Conservation (phyloP, 2,329 filamentous ascomycete genomes). For the Pseudogymnoascus sp. region DNA sequence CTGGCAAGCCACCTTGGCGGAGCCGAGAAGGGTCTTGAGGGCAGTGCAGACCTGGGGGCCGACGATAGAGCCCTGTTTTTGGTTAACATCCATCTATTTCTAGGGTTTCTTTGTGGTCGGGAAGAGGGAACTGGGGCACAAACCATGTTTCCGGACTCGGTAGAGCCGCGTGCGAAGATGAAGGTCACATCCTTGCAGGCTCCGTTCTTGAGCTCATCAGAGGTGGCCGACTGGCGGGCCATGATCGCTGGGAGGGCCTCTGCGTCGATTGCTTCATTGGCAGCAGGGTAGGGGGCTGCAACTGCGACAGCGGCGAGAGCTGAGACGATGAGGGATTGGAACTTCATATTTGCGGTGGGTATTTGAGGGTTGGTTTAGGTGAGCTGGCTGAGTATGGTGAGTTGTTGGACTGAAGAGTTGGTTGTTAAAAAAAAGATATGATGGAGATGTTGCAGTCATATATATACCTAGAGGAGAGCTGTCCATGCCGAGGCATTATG, state of each 20-base stretch:
- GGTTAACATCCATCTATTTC: not conserved
- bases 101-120: no score
- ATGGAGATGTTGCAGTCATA: not conserved
- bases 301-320: not conserved
- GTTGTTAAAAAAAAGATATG: not conserved
- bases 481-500: conserved; percentile 4
- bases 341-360: conserved; percentile 8
- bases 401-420: not conserved
- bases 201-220: conserved; percentile 15
- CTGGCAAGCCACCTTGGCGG: conserved; percentile 23
- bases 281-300: not conserved
- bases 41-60: conserved; percentile 29
- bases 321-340: not conserved
- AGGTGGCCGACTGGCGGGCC: conserved; percentile 1
- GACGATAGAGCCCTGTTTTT: conserved; percentile 26
- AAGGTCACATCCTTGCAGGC: conserved; percentile 38
- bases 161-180: conserved; percentile 43
- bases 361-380: not conserved
- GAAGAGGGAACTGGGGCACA: not conserved
- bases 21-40: conserved; percentile 20
- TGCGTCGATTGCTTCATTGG: not conserved
- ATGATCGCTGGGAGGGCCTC: not conserved
- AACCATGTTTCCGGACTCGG: conserved; percentile 44
- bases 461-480: not conserved
- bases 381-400: not conserved